phyloP scores from a whole-genome alignment of 805 yeast species.

The Pachysolen tannophilus region DNA sequence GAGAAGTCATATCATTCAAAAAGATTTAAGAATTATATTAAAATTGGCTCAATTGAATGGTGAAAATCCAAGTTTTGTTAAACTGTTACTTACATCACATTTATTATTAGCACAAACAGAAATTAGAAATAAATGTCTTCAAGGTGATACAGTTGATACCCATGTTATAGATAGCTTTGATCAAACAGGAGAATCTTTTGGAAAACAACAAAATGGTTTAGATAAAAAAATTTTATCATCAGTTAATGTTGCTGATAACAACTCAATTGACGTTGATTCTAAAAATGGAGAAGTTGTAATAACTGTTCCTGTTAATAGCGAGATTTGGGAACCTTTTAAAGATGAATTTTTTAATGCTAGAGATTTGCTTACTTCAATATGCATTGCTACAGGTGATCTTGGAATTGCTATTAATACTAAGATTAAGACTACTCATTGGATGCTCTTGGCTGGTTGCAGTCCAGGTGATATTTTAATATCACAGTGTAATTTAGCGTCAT shows the following conservation, averaged over 20 bases:
- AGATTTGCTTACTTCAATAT: slow-evolving; percentile 66
- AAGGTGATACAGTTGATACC: too few relatives aligned
- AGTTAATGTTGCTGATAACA: too few relatives aligned
- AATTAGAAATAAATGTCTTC: neutral
- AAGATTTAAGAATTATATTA: slow-evolving; percentile 61
- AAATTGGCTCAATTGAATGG: slow-evolving; percentile 55
- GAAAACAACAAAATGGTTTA: too few relatives aligned
- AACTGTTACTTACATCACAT: neutral
- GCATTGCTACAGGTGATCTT: slow-evolving; percentile 56
- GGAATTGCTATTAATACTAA: slow-evolving; percentile 53
- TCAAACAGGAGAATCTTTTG: too few relatives aligned
- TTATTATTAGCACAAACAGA: neutral
- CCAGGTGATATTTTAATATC: slow-evolving; percentile 57
- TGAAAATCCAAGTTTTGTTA: slow-evolving; percentile 7
- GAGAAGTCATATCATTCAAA: slow-evolving; percentile 59
- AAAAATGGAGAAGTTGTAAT: too few relatives aligned
- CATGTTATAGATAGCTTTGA: too few relatives aligned
- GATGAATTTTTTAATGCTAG: slow-evolving; percentile 74
- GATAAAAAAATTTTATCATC: too few relatives aligned
- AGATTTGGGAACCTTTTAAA: slow-evolving; percentile 64
- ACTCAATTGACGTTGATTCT: too few relatives aligned
- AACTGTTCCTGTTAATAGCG: too few relatives aligned
- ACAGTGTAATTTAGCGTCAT: slow-evolving; percentile 63
- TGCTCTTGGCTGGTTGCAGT: slow-evolving; percentile 64
- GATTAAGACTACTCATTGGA: slow-evolving; percentile 57